Conservation (phyloP, 179 eudicot species). For the Amaranthus tricolor region DNA sequence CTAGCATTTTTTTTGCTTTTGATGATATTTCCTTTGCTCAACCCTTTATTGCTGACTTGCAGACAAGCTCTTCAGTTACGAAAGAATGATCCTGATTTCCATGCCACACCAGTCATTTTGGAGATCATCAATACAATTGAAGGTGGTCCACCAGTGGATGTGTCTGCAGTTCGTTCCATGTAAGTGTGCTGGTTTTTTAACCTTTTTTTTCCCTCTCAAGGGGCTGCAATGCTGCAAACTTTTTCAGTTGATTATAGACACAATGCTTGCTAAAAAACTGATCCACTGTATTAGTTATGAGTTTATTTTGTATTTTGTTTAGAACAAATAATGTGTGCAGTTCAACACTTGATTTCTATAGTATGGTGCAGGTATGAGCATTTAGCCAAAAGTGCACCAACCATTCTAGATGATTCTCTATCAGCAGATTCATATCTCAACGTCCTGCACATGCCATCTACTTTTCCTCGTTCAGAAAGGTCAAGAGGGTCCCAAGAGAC, state of each 20-base stretch:
- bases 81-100: constrained; percentile 63
- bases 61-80: constrained; percentile 97
- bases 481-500: constrained; percentile 66
- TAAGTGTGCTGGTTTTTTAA: constrained; percentile 37
- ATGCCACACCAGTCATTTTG: constrained; percentile 52
- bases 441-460: constrained; percentile 96
- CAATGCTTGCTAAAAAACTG: background rate
- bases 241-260: background rate
- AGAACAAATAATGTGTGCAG: background rate
- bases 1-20: background rate
- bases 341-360: constrained; percentile 21
- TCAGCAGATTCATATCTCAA: constrained; percentile 99
- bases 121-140: constrained; percentile 88
- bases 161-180: constrained; percentile 93
- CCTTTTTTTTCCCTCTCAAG: background rate
- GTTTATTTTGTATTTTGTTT: background rate
- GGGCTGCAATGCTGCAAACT: background rate
- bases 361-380: constrained; percentile 76
- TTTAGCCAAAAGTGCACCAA: constrained; percentile 95
- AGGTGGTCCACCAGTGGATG: constrained; percentile 97
- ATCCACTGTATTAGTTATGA: background rate
- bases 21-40: constrained; percentile 1
- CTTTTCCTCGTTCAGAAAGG: constrained; percentile 94
- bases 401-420: constrained; percentile 91
- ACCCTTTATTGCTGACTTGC: constrained; percentile 30